Conservation (phyloP, 1,284 basidiomycete genomes). For the Ustilago lituana region DNA sequence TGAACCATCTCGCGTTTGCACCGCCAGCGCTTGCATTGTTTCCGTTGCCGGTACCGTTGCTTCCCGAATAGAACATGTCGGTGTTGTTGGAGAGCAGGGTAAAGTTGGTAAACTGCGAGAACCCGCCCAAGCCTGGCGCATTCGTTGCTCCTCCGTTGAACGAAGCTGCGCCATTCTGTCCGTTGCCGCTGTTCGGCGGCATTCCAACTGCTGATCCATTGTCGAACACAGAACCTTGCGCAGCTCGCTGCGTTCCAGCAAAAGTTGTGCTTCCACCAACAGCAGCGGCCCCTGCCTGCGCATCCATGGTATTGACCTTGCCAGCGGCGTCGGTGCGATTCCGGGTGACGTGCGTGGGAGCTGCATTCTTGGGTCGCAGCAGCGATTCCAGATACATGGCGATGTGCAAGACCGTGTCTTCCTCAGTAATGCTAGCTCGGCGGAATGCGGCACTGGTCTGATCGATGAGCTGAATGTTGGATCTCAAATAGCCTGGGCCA, state of each 20-base stretch:
- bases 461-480: conserved; percentile 45
- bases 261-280: not conserved
- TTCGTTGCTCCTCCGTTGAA: conserved; percentile 9
- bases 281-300: not conserved
- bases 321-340: not conserved
- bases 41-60: conserved; percentile 2
- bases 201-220: not conserved
- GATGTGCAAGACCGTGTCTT: conserved; percentile 45
- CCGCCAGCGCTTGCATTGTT: not conserved
- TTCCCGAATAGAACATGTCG: conserved; percentile 31
- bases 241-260: not conserved
- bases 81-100: conserved; percentile 28
- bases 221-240: not conserved
- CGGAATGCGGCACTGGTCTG: conserved; percentile 40
- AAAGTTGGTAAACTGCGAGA: conserved; percentile 37
- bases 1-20: conserved; percentile 9
- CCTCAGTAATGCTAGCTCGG: conserved; percentile 32
- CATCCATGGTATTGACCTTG: not conserved
- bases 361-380: conserved; percentile 36
- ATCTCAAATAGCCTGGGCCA: conserved; percentile 36
- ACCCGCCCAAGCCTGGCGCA: not conserved
- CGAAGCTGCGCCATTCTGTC: not conserved
- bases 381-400: conserved; percentile 43
- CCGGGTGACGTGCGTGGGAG: conserved; percentile 7
- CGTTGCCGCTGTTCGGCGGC: not conserved